Conservation (phyloP, 148 eudicot species). For the Vaccinium macrocarpon region DNA sequence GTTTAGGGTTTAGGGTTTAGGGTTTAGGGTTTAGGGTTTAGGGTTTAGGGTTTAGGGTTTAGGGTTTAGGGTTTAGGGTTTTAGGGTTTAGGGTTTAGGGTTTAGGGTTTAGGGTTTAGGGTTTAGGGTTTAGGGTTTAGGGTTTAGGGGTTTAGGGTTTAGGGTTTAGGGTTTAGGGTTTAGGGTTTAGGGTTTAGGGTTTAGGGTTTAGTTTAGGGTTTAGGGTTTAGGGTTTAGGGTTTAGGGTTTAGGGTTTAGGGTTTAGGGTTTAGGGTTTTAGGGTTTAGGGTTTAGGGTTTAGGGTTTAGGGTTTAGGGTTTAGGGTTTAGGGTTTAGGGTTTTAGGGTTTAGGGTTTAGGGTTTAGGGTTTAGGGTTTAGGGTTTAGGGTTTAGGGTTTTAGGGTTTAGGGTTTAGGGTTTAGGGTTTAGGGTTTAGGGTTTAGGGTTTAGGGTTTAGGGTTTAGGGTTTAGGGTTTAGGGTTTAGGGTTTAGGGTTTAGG, state of each 20-base stretch:
- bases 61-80: neutral
- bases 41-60: neutral
- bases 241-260: constrained; percentile 16
- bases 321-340: too few relatives aligned
- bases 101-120: constrained; percentile 6
- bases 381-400: constrained; percentile 10
- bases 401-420: constrained; percentile 20
- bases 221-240: too few relatives aligned
- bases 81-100: neutral
- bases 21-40: neutral
- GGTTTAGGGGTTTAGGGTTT: neutral
- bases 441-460: constrained; percentile 17
- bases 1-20: too few relatives aligned
- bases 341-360: neutral
- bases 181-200: constrained; percentile 11
- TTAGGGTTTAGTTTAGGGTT: too few relatives aligned
- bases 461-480: constrained; percentile 5
- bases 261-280: constrained; percentile 7
- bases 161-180: constrained; percentile 17
- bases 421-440: constrained; percentile 19
- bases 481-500: neutral
- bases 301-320: neutral
- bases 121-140: constrained; percentile 8
- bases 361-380: constrained; percentile 7
- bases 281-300: constrained; percentile 8